Evolutionary conservation across 345 rosid genomes (phyloP), one percentile per base, ranked within the genome.

Genomic region (Pugionium dolabratum): DNA sequence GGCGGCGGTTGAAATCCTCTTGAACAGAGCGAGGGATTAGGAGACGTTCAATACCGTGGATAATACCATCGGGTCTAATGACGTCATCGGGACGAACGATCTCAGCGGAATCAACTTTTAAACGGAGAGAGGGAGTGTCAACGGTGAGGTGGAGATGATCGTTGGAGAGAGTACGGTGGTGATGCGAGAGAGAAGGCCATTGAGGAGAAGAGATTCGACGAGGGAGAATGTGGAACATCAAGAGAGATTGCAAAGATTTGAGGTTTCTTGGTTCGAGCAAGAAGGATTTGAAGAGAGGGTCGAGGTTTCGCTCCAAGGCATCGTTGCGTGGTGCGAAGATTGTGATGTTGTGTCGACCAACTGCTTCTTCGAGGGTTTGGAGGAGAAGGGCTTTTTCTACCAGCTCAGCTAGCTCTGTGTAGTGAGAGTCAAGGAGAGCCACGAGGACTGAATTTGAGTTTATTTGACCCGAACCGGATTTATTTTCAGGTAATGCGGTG

Each of bases 401-500:
- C 2, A 90, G 89, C 60, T 93, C 98, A 1, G 98, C 82, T 9
- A 93, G 74, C 67, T 88, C 97, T 1, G 97, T 90, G 75, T 90
- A 93, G 80, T 84, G 97, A 41, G 98, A 93, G 76, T 93, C 98
- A 6, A 90, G 91, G 36, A 93, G 94, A 30, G 97, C 97, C 1
- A 93, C 96, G n/a, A 93, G 88, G 59, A 93, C 86, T 0, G 97
- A 93, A 69, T 90, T 93, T 1, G 98, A 93, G 86, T 84, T 93
- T 64, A 93, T 85, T 67, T 81, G 91, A 64, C 72, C 67, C 0
- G 83, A n/a, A 7, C 54, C 50, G 75, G 70, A 66, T 69, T 78
- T 42, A 3, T 53, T 41, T 2, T 69, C 82, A 4, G 84, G 81
- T 83, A 84, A 84, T 79, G 95, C 79, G 10, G 81, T 66, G 8